Evolutionary conservation across 1,139 yeast genomes (phyloP).

Genomic region (Trichomonascaceae sp.): DNA sequence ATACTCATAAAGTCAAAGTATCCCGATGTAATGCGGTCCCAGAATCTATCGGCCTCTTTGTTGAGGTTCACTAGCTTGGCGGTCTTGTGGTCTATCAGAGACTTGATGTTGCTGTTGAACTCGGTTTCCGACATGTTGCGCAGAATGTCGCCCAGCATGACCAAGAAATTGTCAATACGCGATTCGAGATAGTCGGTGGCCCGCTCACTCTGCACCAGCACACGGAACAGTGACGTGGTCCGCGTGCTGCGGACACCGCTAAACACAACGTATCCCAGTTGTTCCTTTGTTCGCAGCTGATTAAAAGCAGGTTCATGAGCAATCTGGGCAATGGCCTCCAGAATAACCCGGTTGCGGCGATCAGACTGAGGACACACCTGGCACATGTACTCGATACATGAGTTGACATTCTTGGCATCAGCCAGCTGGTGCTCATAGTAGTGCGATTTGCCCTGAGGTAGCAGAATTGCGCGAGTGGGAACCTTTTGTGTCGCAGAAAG

Average conservation of each 20-base stretch:
- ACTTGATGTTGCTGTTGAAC: slow-evolving; percentile 53
- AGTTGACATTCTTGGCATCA: slow-evolving; percentile 66
- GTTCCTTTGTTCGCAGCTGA: slow-evolving; percentile 84
- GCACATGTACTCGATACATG: slow-evolving; percentile 68
- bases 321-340: slow-evolving; percentile 59
- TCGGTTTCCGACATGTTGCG: slow-evolving; percentile 42
- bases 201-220: slow-evolving; percentile 80
- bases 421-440: slow-evolving; percentile 41
- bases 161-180: slow-evolving; percentile 59
- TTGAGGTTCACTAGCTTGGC: slow-evolving; percentile 64
- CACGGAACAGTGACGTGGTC: slow-evolving; percentile 62
- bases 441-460: slow-evolving; percentile 33
- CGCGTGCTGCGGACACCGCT: slow-evolving; percentile 58
- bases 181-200: slow-evolving; percentile 60
- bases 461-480: slow-evolving; percentile 36
- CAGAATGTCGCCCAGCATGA: slow-evolving; percentile 27
- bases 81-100: slow-evolving; percentile 51
- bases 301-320: slow-evolving; percentile 81
- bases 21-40: slow-evolving; percentile 60
- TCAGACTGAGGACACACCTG: slow-evolving; percentile 47
- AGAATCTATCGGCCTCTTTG: slow-evolving; percentile 60
- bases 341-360: slow-evolving; percentile 30
- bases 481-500: slow-evolving; percentile 28
- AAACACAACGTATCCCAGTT: slow-evolving; percentile 80
- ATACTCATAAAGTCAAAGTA: slow-evolving; percentile 56